Evolutionary conservation across 2,329 filamentous ascomycete genomes (phyloP).

Genomic region (Helotiales sp.): DNA sequence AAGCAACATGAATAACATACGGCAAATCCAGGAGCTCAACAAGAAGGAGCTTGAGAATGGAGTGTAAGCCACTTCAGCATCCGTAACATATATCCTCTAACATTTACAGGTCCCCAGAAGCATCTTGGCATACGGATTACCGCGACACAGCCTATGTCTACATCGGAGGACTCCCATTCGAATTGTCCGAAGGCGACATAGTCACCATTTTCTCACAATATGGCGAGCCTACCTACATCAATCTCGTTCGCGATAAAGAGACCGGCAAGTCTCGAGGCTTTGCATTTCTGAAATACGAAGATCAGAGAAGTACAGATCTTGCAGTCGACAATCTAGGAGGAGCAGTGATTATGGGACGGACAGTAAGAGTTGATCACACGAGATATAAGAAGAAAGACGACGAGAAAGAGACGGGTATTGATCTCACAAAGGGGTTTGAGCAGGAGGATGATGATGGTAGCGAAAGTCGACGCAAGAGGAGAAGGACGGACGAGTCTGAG

Average conservation of each 20-base stretch:
- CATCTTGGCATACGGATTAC: conserved; percentile 97
- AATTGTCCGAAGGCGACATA: conserved; percentile 92
- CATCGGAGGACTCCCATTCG: conserved; percentile 90
- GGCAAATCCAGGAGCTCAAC: conserved; percentile 89
- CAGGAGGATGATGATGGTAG: conserved; percentile 37
- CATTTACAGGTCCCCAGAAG: conserved; percentile 67
- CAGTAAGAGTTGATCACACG: conserved; percentile 88
- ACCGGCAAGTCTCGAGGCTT: conserved; percentile 95
- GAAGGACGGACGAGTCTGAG: conserved; percentile 39
- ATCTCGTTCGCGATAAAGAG: conserved; percentile 91
- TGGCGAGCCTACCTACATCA: conserved; percentile 91
- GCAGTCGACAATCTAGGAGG: conserved; percentile 96
- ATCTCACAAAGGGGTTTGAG: conserved; percentile 40
- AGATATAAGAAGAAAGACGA: conserved; percentile 88
- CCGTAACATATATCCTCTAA: not conserved
- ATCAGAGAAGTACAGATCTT: conserved; percentile 92
- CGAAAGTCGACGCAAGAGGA: conserved; percentile 45
- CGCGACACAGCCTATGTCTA: conserved; percentile 96
- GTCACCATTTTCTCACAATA: conserved; percentile 97
- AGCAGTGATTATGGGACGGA: conserved; percentile 75
- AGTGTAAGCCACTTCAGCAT: conserved; percentile 54
- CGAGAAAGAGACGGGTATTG: conserved; percentile 63
- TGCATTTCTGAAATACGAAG: conserved; percentile 96
- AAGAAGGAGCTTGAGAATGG: conserved; percentile 91
- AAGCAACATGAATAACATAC: conserved; percentile 83